These are phyloP conservation scores for Salvia sclarea DNA, from an alignment of 305 asterid species.

Conservation along the genomic window DNA sequence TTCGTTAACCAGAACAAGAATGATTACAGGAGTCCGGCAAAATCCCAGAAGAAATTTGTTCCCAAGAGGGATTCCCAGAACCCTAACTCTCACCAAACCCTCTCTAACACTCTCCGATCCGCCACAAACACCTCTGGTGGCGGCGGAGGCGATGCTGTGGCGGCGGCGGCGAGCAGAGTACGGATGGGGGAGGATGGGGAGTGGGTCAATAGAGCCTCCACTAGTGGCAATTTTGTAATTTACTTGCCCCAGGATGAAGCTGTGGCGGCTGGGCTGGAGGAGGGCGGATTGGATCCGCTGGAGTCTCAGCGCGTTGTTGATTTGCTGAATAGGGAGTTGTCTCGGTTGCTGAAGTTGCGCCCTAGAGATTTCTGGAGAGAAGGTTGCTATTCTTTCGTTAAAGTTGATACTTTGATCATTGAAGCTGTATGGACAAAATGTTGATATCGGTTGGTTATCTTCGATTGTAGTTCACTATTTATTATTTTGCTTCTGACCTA, in stretches of 20 bases:
- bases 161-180: conserved; percentile 42
- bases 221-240: conserved; percentile 60
- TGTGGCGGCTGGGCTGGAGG: conserved; percentile 89
- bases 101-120: conserved; percentile 56
- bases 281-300: conserved; percentile 86
- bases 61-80: conserved; percentile 50
- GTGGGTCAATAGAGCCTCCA: conserved; percentile 42
- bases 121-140: conserved; percentile 24
- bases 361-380: conserved; percentile 90
- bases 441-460: conserved; percentile 5
- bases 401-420: not conserved
- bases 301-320: conserved; percentile 94
- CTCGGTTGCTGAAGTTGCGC: conserved; percentile 69
- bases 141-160: conserved; percentile 30
- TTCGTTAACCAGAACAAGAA: conserved; percentile 36
- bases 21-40: conserved; percentile 44
- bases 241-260: conserved; percentile 99
- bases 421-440: not conserved
- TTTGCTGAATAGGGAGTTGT: conserved; percentile 74
- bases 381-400: conserved; percentile 44
- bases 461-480: not conserved
- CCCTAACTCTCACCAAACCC: conserved; percentile 50
- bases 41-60: conserved; percentile 50
- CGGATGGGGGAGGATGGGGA: conserved; percentile 52
- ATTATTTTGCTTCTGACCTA: conserved; percentile 4